Percentiles rank a stretch among this genome's conserved stretches.
These are phyloP conservation scores for Protomyces inundatus DNA, from an alignment of 1,139 yeast species.

Conservation along the genomic window DNA sequence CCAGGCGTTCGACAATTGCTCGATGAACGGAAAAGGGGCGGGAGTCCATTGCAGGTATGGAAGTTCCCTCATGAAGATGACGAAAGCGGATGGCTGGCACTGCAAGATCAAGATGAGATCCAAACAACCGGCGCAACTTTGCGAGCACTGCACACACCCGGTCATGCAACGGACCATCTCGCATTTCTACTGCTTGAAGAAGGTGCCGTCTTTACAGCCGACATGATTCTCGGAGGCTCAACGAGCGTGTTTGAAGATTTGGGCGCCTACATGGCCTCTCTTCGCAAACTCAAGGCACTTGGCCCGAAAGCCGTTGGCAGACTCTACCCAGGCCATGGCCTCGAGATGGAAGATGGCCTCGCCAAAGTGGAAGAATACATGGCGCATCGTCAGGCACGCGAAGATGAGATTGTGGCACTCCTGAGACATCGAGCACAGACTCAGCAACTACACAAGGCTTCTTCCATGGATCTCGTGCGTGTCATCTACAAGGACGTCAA, in stretches of 20 bases:
- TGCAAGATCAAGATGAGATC: conserved; percentile 29
- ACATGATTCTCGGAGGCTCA: conserved; percentile 43
- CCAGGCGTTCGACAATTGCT: conserved; percentile 30
- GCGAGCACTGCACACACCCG: conserved; percentile 40
- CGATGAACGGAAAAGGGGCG: neutral
- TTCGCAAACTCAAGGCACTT: conserved; percentile 35
- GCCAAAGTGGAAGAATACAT: conserved; percentile 38
- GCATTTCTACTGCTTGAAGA: conserved; percentile 41
- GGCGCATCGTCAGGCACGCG: conserved; percentile 40
- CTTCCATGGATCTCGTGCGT: conserved; percentile 35
- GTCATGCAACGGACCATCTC: conserved; percentile 42
- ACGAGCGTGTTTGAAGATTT: conserved; percentile 41
- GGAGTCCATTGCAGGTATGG: conserved; percentile 12
- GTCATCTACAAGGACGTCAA: conserved; percentile 38
- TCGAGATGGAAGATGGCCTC: conserved; percentile 37
- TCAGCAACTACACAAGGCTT: conserved; percentile 20
- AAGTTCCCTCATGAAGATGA: conserved; percentile 29
- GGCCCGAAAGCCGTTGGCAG: conserved; percentile 15
- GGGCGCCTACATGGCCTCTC: conserved; percentile 37
- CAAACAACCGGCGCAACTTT: conserved; percentile 38
- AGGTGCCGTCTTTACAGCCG: conserved; percentile 40
- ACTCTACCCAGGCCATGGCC: conserved; percentile 43
- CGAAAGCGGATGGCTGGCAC: conserved; percentile 26
- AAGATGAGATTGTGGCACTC: conserved; percentile 36
- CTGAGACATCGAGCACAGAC: conserved; percentile 23